Evolutionary conservation across 139 green algal genomes (phyloP).

Genomic region (Micractinium conductrix): DNA sequence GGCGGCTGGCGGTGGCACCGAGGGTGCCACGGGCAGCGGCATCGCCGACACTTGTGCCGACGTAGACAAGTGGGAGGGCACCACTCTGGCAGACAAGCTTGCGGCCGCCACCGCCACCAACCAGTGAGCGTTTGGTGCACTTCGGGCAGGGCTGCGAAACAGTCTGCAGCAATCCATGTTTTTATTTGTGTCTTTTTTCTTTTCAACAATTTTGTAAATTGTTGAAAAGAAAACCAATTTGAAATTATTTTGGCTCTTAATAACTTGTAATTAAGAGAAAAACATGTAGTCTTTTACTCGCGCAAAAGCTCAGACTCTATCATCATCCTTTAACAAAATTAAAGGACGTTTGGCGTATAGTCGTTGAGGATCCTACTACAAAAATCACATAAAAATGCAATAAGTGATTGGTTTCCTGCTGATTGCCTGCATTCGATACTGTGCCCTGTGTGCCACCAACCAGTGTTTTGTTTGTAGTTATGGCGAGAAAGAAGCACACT

Average conservation of each 20-base stretch:
- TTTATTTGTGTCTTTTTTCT: slow-evolving; percentile 12
- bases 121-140: neutral
- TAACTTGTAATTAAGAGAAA: neutral
- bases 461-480: too few relatives aligned
- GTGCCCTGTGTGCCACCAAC: too few relatives aligned
- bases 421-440: too few relatives aligned
- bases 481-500: too few relatives aligned
- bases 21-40: neutral
- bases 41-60: neutral
- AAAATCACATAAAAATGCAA: neutral
- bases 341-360: slow-evolving; percentile 13
- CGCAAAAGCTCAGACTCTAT: neutral
- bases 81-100: slow-evolving; percentile 9
- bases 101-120: neutral
- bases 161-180: slow-evolving; percentile 1
- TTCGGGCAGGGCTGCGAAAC: neutral
- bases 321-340: slow-evolving; percentile 1
- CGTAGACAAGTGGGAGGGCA: neutral
- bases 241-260: slow-evolving; percentile 2
- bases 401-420: too few relatives aligned
- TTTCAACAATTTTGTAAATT: slow-evolving; percentile 25
- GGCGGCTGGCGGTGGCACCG: neutral
- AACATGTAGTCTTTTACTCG: neutral
- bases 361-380: slow-evolving; percentile 11
- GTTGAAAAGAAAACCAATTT: slow-evolving; percentile 7